Evolutionary conservation across 768 basidiomycete genomes (phyloP), one percentile per base, ranked within the genome.

Genomic region (Boletus pseudopeckii): DNA sequence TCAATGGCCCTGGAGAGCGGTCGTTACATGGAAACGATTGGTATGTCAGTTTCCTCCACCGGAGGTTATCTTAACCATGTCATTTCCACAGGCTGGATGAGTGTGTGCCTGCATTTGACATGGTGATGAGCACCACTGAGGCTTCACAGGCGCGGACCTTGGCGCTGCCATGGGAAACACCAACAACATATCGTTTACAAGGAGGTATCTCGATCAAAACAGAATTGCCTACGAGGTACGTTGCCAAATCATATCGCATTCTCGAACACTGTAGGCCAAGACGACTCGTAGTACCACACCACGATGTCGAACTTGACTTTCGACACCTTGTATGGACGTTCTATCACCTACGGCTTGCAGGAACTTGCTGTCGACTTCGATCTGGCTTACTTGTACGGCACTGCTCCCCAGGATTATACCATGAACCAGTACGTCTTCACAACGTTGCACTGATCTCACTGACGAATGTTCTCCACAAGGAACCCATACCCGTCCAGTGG

Each of bases 21-120:
- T 17, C 76, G 91, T 22, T 96, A 95, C 66, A 89, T 96, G 86
- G 94, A 97, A 72, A 97, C 93, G 10, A 75, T 95, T 50, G 92
- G 90, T 87, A 45, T 13, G 80, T 48, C 13, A 11, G 7, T 11
- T 15, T 0, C 18, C 38, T 28, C 26, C 5, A 18, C 22, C 32
- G 28, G 4, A 20, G 2, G 18, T 24, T n/a, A 10, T n/a, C 22
- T 32, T 28, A 2, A 22, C 36, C 9, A 42, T 0, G 39, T 40
- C 15, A 36, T 24, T 39, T 40, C 43, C 26, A 26, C 30, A 68
- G 71, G 85, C 9, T 91, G 84, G 81, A 72, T 88, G 75, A 85
- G 88, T 85, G 61, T 39, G 76, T 70, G 15, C 2, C 10, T 34
- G 13, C 2, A 33, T 37, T 8, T 30, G 14, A 37, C 47, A n/a